A percentile compares a stretch with the other conserved stretches of the same genome.
Evolutionary conservation across 495 filamentous ascomycete genomes (phyloP).

Genomic region (Oidiodendron maius): DNA sequence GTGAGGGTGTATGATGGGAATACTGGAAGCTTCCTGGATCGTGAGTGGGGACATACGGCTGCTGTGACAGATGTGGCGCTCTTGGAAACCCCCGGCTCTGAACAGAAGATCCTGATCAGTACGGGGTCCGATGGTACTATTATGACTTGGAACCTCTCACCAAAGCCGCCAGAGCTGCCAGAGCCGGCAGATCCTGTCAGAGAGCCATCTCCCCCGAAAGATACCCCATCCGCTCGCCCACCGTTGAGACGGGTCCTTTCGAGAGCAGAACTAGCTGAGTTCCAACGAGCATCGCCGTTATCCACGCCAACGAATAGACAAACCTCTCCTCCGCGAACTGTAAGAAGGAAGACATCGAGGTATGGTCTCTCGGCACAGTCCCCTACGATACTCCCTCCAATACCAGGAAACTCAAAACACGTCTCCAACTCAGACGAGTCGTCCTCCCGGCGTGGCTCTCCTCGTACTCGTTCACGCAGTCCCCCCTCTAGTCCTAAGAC

Average conservation of each 20-base stretch:
- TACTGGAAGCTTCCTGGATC: constrained; percentile 67
- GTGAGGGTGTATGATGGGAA: constrained; percentile 81
- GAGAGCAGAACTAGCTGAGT: constrained; percentile 69
- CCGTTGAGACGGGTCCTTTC: constrained; percentile 72
- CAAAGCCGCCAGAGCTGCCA: constrained; percentile 28
- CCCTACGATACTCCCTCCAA: constrained; percentile 17
- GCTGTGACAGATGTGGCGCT: constrained; percentile 80
- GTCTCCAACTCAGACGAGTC: constrained; percentile 15
- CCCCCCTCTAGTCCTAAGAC: constrained; percentile 34
- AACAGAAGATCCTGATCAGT: constrained; percentile 55
- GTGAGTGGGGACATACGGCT: constrained; percentile 92
- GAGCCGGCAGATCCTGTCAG: constrained; percentile 27
- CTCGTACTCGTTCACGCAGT: constrained; percentile 32
- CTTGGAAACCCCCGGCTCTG: constrained; percentile 45
- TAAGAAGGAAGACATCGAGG: constrained; percentile 42
- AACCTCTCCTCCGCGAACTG: constrained; percentile 55
- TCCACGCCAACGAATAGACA: constrained; percentile 45
- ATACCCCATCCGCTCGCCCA: constrained; percentile 48
- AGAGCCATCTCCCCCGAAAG: constrained; percentile 29
- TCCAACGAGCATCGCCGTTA: constrained; percentile 51
- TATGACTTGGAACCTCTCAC: constrained; percentile 72
- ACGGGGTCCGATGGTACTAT: constrained; percentile 79
- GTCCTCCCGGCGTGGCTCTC: constrained; percentile 7
- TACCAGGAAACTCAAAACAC: constrained; percentile 18
- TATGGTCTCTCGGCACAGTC: constrained; percentile 18